These are phyloP conservation scores for Roridomyces roridus DNA, from an alignment of 768 basidiomycete species.

Conservation along the genomic window DNA sequence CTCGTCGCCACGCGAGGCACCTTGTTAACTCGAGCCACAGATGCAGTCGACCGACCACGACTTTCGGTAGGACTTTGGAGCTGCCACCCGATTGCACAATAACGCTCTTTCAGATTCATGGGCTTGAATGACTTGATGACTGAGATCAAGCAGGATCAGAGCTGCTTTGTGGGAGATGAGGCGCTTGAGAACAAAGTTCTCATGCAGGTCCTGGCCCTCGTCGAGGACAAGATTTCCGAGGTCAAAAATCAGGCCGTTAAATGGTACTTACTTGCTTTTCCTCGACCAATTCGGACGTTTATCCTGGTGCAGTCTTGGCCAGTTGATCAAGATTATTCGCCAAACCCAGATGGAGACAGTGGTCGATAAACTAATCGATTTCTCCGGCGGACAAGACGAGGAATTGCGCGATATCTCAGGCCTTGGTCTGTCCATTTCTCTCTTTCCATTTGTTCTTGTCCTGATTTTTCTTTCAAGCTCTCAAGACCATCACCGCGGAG, in stretches of 20 bases:
- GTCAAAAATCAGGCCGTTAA: constrained; percentile 98
- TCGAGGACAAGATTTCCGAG: constrained; percentile 96
- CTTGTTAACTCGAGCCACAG: constrained; percentile 46
- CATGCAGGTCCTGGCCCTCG: constrained; percentile 81
- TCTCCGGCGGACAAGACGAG: constrained; percentile 87
- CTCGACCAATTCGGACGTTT: neutral
- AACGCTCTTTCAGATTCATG: constrained; percentile 77
- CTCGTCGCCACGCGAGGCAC: neutral
- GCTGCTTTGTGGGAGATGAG: constrained; percentile 85
- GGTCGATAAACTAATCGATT: constrained; percentile 88
- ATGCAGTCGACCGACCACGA: constrained; percentile 93
- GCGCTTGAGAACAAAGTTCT: constrained; percentile 83
- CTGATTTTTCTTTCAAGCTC: constrained; percentile 54
- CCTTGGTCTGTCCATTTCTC: constrained; percentile 62
- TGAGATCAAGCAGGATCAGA: constrained; percentile 82
- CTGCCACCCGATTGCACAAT: constrained; percentile 25
- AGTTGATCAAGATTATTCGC: constrained; percentile 87
- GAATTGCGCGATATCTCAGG: constrained; percentile 94
- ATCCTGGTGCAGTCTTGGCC: constrained; percentile 68
- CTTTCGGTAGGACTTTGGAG: constrained; percentile 80
- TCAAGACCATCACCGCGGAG: constrained; percentile 95
- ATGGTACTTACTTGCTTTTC: constrained; percentile 61
- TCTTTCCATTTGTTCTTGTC: neutral
- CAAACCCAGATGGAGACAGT: constrained; percentile 85
- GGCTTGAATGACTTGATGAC: constrained; percentile 93